Evolutionary conservation across 2,329 filamentous ascomycete species (phyloP), one percentile per base, ranked within the genome.

Genomic region (Zymoseptoria crescenta): DNA sequence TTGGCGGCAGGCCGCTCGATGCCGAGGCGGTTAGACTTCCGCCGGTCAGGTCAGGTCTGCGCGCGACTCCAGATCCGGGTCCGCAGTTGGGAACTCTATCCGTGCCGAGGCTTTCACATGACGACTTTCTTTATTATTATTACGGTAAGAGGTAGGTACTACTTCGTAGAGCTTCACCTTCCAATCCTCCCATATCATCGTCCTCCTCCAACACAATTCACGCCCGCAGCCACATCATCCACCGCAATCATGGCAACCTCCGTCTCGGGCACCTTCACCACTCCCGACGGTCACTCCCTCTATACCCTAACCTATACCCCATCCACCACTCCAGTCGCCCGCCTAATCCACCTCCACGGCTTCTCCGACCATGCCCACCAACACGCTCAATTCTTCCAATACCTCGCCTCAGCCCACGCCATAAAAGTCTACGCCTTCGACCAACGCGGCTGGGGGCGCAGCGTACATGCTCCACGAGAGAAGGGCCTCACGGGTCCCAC

Each of bases 371-470:
- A 95, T 74, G 79, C 79, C 73, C 85, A 88, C 74, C 83, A 85
- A 59, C 95, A 96, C 76, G 82, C 85, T 70, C 80, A 81, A 57
- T 82, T 96, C 69, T 93, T 94, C 75, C 81, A 85, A 5, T 77
- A 76, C 13, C 81, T 96, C 53, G 87, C 88, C 21, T n/a, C 35
- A 13, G 76, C 79, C 9, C 81, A 81, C 56, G 89, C 88, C 62
- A 91, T 96, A 67, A 85, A 89, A 68, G 82, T 90, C 53, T 83
- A 87, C 69, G 81, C 84, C 62, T 89, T 92, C 72, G 92, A 96
- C 73, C 92, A 96, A 78, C 86, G 81, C 72, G 91, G 92, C 72
- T 96, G 91, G 91, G 92, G 92, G 61, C 85, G 83, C 58, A 88
- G 84, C 56, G 88, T 87, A 21, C 79, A 75, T 45, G 80, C 78